Evolutionary conservation across 192 early-diverging fungal genomes (phyloP), one percentile per base, ranked within the genome.

Genomic region (Glomus cerebriforme): DNA sequence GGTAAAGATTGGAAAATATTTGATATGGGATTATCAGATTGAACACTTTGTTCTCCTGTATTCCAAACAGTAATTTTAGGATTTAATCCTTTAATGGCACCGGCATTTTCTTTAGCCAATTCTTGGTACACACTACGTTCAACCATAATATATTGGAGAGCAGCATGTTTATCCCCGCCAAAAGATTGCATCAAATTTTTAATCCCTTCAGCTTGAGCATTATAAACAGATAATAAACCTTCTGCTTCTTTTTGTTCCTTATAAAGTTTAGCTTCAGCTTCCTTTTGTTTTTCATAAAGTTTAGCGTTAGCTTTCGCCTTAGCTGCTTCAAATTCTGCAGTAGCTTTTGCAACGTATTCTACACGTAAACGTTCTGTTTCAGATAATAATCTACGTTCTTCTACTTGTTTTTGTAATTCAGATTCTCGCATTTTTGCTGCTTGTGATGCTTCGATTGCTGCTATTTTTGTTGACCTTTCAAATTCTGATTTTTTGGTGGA

Each of bases 11-110:
- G 72, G 24, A 83, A 85, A 15, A 87, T 82, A 59, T 87, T 84
- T 49, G 85, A 37, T 66, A 87, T 80, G 27, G 86, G 73, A 49
- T 87, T 85, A 22, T 0, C 6, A 47, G 45, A 13, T 10, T 54
- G 24, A 6, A n/a, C 59, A 34, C 31, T 49, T 29, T 83, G 83
- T 47, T 86, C 87, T 19, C 49, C 19, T 1, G 49, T 54, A 79
- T 87, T 88, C 87, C 87, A 88, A 4, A 88, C 81, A 6, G 84
- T 83, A 68, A 88, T 84, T 77, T 88, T 88, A 68, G 87, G 87
- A n/a, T 88, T 72, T 27, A 88, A 79, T 7, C 87, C 87, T 34
- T 80, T 65, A 67, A 88, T 80, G 6, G 87, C 87, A 45, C 87
- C 81, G 58, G 87, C 87, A 78, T 88, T 88, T 39, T 82, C 58